Percentiles rank a stretch among this genome's conserved stretches.
These are phyloP conservation scores for Blastomyces parvus DNA, from an alignment of 2,329 filamentous ascomycete genomes.

Conservation along the genomic window DNA sequence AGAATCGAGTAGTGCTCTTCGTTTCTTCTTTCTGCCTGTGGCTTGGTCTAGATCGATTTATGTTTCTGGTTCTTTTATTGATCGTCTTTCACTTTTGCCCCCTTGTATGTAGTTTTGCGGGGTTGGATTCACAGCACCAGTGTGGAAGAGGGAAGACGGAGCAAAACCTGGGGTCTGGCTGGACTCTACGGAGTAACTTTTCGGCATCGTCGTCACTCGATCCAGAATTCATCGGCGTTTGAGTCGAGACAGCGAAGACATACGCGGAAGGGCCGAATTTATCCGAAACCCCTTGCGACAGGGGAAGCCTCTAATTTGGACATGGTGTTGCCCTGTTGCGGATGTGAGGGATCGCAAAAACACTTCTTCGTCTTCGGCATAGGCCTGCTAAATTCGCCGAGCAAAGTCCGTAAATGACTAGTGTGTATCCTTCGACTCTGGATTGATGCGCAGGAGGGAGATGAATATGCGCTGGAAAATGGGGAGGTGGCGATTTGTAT, in stretches of 20 bases:
- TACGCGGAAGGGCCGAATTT: not conserved
- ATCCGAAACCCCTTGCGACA: not conserved
- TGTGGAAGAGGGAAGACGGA: not conserved
- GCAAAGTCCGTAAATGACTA: not conserved
- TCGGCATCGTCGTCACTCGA: not conserved
- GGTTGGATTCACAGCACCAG: not conserved
- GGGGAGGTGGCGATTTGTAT: constrained; percentile 2
- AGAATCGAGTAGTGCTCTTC: not conserved
- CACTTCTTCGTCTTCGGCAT: not conserved
- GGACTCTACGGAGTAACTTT: too few relatives aligned
- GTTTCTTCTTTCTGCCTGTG: not conserved
- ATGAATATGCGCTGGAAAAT: not conserved
- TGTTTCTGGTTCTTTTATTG: not conserved
- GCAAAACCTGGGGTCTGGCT: not conserved
- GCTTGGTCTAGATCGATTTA: not conserved
- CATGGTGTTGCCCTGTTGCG: not conserved
- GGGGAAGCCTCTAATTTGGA: too few relatives aligned
- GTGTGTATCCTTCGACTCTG: not conserved
- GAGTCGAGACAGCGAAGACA: not conserved
- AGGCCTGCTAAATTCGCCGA: not conserved
- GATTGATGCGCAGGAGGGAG: not conserved
- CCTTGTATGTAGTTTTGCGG: not conserved
- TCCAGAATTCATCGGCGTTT: not conserved
- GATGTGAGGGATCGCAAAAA: not conserved
- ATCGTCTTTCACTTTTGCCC: not conserved